Evolutionary conservation across 768 basidiomycete genomes (phyloP).

Genomic region (Tephrocybe sp.): DNA sequence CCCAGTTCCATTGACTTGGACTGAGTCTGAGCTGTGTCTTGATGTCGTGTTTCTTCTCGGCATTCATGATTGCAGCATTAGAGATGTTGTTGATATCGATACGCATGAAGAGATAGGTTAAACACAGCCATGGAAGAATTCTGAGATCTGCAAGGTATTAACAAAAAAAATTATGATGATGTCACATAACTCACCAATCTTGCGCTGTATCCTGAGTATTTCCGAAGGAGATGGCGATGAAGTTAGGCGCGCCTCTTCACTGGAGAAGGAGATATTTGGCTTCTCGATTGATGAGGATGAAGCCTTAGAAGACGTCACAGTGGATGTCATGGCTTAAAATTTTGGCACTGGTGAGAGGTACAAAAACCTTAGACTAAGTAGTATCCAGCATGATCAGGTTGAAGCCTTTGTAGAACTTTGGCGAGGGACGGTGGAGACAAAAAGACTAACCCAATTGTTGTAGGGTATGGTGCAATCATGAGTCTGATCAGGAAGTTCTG

Average conservation of each 20-base stretch:
- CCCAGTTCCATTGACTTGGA: slow-evolving; percentile 15
- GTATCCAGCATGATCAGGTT: too few relatives aligned
- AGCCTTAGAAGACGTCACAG: background rate
- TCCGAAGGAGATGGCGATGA: background rate
- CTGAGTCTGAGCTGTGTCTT: slow-evolving; percentile 11
- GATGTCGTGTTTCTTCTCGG: slow-evolving; percentile 12
- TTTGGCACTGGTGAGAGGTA: background rate
- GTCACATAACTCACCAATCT: slow-evolving; percentile 5
- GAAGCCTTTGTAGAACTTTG: background rate
- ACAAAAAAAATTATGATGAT: background rate
- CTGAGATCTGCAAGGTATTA: slow-evolving; percentile 3
- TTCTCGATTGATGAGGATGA: background rate
- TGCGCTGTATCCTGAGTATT: slow-evolving; percentile 10
- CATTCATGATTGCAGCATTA: slow-evolving; percentile 15
- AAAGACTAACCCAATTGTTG: background rate
- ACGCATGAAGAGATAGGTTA: slow-evolving; percentile 15
- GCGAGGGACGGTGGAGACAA: background rate
- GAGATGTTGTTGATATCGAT: slow-evolving; percentile 14
- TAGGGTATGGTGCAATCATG: background rate
- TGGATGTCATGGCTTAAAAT: slow-evolving; percentile 1
- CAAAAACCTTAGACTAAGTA: background rate
- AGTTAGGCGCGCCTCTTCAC: background rate
- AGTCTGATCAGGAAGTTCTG: background rate
- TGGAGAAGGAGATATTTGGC: background rate
- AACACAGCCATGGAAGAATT: slow-evolving; percentile 14